Evolutionary conservation across 2,329 filamentous ascomycete genomes (phyloP).

Genomic region (Alternaria tenuissima): DNA sequence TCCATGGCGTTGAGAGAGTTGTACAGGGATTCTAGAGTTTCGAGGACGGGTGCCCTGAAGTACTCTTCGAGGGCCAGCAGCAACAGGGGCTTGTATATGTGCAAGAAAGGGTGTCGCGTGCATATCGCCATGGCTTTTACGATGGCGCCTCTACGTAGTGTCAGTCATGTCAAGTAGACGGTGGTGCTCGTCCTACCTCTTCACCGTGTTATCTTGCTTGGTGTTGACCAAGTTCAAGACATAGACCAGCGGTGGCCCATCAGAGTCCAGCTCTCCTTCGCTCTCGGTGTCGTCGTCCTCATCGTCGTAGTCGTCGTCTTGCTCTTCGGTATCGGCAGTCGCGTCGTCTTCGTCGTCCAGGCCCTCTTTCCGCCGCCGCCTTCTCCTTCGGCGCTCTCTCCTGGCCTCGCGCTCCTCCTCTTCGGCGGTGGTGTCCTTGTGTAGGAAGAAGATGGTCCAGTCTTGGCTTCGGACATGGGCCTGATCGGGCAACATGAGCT

Average conservation of each 20-base stretch:
- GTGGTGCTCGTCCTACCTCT: constrained; percentile 59
- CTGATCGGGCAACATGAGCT: constrained; percentile 98
- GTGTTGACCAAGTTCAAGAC: constrained; percentile 98
- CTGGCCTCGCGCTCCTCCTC: constrained; percentile 72
- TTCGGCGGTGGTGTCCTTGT: constrained; percentile 89
- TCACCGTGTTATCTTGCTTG: constrained; percentile 91
- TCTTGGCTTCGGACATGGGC: constrained; percentile 94
- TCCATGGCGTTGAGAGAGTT: constrained; percentile 97
- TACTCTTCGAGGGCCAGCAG: constrained; percentile 94
- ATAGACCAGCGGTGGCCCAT: constrained; percentile 93
- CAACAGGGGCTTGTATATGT: constrained; percentile 98
- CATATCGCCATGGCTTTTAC: constrained; percentile 99
- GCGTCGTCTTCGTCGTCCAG: constrained; percentile 53
- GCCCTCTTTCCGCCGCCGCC: constrained; percentile 54
- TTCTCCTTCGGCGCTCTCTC: constrained; percentile 64
- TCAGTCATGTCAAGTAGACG: constrained; percentile 17
- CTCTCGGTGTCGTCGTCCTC: constrained; percentile 62
- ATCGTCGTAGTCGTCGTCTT: constrained; percentile 51
- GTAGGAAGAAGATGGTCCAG: constrained; percentile 99
- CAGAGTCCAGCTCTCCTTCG: constrained; percentile 65
- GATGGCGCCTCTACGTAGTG: constrained; percentile 74
- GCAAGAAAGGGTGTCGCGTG: constrained; percentile 94
- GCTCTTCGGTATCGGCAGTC: constrained; percentile 36
- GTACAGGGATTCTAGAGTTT: constrained; percentile 88
- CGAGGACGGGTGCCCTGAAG: constrained; percentile 87